A percentile compares a stretch with the other conserved stretches of the same genome.
phyloP scores from a whole-genome alignment of 2,329 filamentous ascomycete genomes.

The Microcyclosporella mali region DNA sequence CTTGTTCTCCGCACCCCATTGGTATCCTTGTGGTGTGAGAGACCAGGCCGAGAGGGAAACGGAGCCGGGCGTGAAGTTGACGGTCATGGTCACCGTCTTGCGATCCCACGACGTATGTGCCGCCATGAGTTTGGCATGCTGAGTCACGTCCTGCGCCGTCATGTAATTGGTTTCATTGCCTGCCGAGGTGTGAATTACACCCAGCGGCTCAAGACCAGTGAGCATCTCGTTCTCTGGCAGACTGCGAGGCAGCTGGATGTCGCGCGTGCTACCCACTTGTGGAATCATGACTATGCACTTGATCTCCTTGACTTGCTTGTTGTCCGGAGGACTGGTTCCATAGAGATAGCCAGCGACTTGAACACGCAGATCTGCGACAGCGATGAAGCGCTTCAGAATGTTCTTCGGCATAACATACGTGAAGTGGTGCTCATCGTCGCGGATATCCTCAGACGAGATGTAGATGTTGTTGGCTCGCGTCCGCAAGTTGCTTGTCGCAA shows the following conservation, averaged over 20 bases:
- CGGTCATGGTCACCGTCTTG: constrained; percentile 89
- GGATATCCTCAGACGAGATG: constrained; percentile 90
- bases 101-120: constrained; percentile 75
- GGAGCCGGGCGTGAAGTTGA: constrained; percentile 93
- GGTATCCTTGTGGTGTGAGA: constrained; percentile 84
- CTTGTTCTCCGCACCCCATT: constrained; percentile 95
- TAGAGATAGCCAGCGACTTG: constrained; percentile 96
- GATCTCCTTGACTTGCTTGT: constrained; percentile 94
- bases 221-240: constrained; percentile 90
- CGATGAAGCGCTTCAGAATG: constrained; percentile 95
- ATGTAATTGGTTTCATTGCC: constrained; percentile 96
- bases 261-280: constrained; percentile 87
- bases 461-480: constrained; percentile 97
- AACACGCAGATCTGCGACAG: constrained; percentile 89
- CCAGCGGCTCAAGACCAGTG: constrained; percentile 77
- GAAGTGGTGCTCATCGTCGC: constrained; percentile 77
- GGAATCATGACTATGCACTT: constrained; percentile 96
- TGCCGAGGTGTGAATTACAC: constrained; percentile 90
- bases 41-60: constrained; percentile 93
- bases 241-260: constrained; percentile 82
- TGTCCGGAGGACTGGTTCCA: constrained; percentile 84
- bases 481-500: constrained; percentile 90
- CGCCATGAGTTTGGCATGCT: constrained; percentile 85
- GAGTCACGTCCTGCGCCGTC: constrained; percentile 89
- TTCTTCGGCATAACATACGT: constrained; percentile 99